Evolutionary conservation across 2,329 filamentous ascomycete species (phyloP).

Genomic region (Westerdykella sp.): DNA sequence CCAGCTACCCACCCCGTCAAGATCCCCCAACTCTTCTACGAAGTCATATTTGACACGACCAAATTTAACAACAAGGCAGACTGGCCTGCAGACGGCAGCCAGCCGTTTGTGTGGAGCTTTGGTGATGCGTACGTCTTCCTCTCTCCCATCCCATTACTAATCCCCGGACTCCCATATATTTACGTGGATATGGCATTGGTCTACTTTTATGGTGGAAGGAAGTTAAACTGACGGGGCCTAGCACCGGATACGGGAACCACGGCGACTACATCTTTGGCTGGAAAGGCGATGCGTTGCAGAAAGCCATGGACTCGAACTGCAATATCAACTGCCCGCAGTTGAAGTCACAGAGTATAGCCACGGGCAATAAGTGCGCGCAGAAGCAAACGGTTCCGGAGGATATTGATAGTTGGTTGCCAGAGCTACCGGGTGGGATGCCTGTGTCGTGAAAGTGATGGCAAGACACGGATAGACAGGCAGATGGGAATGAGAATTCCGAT

Average conservation of each 20-base stretch:
- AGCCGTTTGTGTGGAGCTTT: constrained; percentile 21
- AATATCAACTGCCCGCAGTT: constrained; percentile 38
- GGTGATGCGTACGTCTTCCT: constrained; percentile 30
- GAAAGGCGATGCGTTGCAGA: constrained; percentile 46
- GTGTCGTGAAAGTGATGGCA: no score
- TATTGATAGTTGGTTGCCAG: constrained; percentile 66
- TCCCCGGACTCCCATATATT: constrained; percentile 14
- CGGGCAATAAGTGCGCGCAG: constrained; percentile 54
- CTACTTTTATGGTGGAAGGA: no score
- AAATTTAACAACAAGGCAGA: constrained; percentile 19
- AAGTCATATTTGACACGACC: constrained; percentile 28
- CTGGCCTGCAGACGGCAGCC: constrained; percentile 26
- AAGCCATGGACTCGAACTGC: constrained; percentile 18
- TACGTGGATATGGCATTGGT: no score
- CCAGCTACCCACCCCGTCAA: constrained; percentile 44
- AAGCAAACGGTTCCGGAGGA: constrained; percentile 64
- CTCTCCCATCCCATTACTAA: constrained; percentile 37
- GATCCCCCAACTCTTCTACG: constrained; percentile 18
- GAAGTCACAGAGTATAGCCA: constrained; percentile 41
- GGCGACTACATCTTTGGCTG: constrained; percentile 50
- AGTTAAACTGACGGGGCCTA: constrained; percentile 28
- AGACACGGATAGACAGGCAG: no score
- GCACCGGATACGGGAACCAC: constrained; percentile 45
- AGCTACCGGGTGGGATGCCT: constrained; percentile 15
- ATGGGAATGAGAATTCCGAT: no score